Evolutionary conservation across 1,284 basidiomycete species (phyloP).

Genomic region (Phellopilus nigrolimitatus): DNA sequence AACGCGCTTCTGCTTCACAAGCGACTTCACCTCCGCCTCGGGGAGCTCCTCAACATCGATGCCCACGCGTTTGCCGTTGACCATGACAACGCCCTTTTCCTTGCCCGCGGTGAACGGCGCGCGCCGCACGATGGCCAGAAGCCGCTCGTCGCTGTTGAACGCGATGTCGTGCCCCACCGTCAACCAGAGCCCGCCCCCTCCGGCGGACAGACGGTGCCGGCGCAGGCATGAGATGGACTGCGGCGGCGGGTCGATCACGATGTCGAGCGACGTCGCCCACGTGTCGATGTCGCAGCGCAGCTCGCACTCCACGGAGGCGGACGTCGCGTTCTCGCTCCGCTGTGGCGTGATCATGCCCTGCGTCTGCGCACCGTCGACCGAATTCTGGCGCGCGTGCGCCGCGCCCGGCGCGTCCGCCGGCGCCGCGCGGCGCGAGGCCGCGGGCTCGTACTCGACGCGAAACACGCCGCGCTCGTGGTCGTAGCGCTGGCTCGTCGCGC

Average conservation of each 20-base stretch:
- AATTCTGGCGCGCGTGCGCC: constrained; percentile 13
- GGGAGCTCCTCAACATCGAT: constrained; percentile 92
- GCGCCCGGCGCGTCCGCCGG: constrained; percentile 24
- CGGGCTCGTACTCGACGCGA: constrained; percentile 81
- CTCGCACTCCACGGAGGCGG: constrained; percentile 72
- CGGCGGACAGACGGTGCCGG: constrained; percentile 81
- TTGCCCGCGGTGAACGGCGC: constrained; percentile 54
- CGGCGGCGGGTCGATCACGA: constrained; percentile 94
- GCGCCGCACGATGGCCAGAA: constrained; percentile 73
- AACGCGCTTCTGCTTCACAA: constrained; percentile 81
- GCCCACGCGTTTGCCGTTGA: constrained; percentile 83
- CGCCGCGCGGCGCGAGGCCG: constrained; percentile 41
- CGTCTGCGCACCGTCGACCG: constrained; percentile 6
- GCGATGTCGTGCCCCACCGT: constrained; percentile 86
- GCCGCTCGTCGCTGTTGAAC: constrained; percentile 70
- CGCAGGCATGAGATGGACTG: constrained; percentile 79
- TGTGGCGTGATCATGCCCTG: constrained; percentile 7
- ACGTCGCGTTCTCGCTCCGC: constrained; percentile 14
- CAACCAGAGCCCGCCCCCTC: constrained; percentile 95
- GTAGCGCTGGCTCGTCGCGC: constrained; percentile 70
- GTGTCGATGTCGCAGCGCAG: constrained; percentile 91
- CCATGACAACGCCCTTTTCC: constrained; percentile 78
- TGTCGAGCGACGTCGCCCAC: constrained; percentile 85
- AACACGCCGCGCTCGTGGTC: constrained; percentile 85
- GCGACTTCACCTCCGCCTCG: constrained; percentile 82